A percentile compares a stretch with the other conserved stretches of the same genome.
phyloP scores from a whole-genome alignment of 139 green algal genomes.

The Parachlorella kessleri region DNA sequence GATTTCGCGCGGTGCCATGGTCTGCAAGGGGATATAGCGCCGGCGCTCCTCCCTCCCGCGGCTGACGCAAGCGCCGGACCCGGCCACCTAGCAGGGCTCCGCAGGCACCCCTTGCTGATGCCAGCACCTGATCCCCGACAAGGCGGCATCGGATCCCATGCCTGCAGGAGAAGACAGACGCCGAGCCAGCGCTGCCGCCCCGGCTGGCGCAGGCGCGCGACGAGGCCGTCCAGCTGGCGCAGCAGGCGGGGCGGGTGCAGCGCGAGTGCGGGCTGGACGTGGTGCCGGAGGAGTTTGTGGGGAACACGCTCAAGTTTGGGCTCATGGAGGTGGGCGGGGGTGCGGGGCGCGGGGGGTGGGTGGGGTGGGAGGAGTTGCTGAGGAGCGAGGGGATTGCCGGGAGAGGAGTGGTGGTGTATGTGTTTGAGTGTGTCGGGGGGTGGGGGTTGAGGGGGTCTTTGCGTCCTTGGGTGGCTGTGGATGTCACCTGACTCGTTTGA shows the following conservation, averaged over 20 bases:
- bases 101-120: too few species aligned
- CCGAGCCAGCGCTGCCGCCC: constrained; percentile 60
- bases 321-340: constrained; percentile 63
- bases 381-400: too few species aligned
- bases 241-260: constrained; percentile 67
- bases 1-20: too few species aligned
- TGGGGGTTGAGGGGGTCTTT: too few species aligned
- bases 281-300: constrained; percentile 72
- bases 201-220: constrained; percentile 59
- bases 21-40: constrained; percentile 89
- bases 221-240: constrained; percentile 51
- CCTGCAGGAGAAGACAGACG: constrained; percentile 86
- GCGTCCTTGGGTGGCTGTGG: too few species aligned
- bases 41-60: constrained; percentile 91
- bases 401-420: not conserved
- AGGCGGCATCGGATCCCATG: too few species aligned
- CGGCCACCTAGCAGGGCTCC: too few species aligned
- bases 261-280: constrained; percentile 60
- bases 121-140: too few species aligned
- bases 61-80: too few species aligned
- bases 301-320: constrained; percentile 63
- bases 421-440: not conserved
- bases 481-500: too few species aligned
- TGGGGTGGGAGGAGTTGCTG: not conserved
- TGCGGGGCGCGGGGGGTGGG: not conserved